These are phyloP conservation scores for Evernia prunastri DNA, from an alignment of 495 filamentous ascomycete genomes.

Conservation along the genomic window DNA sequence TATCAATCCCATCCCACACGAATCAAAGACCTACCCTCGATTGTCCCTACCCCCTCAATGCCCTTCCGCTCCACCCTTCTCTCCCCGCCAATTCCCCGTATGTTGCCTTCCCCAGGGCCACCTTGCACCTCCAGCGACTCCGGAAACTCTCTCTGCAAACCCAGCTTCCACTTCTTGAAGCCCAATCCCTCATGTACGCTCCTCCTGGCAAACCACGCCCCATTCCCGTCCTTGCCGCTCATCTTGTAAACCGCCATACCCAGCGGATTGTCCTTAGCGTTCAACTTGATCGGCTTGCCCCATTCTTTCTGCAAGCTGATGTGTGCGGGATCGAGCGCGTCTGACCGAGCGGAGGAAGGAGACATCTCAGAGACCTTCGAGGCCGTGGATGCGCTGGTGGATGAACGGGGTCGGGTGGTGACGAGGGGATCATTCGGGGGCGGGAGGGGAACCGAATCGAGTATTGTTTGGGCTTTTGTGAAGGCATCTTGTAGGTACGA, in stretches of 20 bases:
- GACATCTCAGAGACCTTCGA: conserved; percentile 42
- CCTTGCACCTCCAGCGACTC: conserved; percentile 55
- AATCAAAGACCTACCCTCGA: conserved; percentile 44
- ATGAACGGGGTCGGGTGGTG: conserved; percentile 33
- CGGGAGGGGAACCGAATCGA: conserved; percentile 70
- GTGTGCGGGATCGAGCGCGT: conserved; percentile 41
- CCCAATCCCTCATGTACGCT: conserved; percentile 72
- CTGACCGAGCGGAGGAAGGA: conserved; percentile 46
- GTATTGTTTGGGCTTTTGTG: conserved; percentile 56
- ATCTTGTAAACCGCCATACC: conserved; percentile 76
- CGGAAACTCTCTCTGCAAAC: conserved; percentile 48
- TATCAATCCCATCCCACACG: neutral
- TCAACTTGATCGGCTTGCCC: conserved; percentile 74
- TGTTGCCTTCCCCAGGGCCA: conserved; percentile 58
- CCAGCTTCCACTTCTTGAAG: conserved; percentile 62
- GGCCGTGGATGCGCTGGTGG: conserved; percentile 34
- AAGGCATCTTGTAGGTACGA: conserved; percentile 56
- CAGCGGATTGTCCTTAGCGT: conserved; percentile 64
- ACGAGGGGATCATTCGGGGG: conserved; percentile 27
- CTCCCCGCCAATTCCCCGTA: conserved; percentile 81
- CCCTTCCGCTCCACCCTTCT: conserved; percentile 54
- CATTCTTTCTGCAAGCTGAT: conserved; percentile 66
- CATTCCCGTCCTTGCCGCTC: conserved; percentile 68
- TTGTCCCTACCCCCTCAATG: conserved; percentile 48
- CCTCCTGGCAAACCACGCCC: conserved; percentile 81